A percentile compares a stretch with the other conserved stretches of the same genome.
phyloP scores from a whole-genome alignment of 1,284 basidiomycete genomes.

The Mrakiaceae sp. region DNA sequence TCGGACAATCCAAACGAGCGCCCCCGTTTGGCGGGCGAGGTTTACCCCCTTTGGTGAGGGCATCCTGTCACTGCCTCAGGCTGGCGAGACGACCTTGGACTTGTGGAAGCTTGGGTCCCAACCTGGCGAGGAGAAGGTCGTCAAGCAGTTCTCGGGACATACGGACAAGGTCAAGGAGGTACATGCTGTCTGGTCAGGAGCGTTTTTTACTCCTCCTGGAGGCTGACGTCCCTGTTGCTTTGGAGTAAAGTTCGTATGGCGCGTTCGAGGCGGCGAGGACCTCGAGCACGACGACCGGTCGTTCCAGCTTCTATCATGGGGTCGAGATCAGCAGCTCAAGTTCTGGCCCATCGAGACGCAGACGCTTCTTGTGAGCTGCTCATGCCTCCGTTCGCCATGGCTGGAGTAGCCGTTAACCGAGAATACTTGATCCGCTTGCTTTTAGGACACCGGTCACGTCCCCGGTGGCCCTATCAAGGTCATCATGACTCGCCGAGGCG shows the following conservation, averaged over 20 bases:
- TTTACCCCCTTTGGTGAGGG: constrained; percentile 87
- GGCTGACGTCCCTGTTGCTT: too few relatives aligned
- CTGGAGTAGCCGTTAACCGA: constrained; percentile 9
- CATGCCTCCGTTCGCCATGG: not conserved
- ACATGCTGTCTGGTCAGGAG: too few relatives aligned
- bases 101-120: constrained; percentile 56
- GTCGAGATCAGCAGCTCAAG: constrained; percentile 80
- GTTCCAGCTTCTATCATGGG: constrained; percentile 94
- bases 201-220: too few relatives aligned
- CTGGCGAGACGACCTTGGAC: constrained; percentile 71
- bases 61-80: constrained; percentile 77
- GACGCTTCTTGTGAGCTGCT: constrained; percentile 37
- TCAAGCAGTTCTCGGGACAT: constrained; percentile 77
- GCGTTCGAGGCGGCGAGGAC: constrained; percentile 46
- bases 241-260: constrained; percentile 65
- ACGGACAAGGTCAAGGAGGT: constrained; percentile 83
- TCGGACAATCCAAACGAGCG: constrained; percentile 56
- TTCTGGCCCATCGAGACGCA: constrained; percentile 79
- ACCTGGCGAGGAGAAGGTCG: constrained; percentile 33
- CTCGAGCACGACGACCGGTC: constrained; percentile 46
- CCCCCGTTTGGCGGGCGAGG: constrained; percentile 90
- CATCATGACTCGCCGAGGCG: constrained; percentile 38
- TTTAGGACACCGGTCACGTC: constrained; percentile 38
- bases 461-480: constrained; percentile 42
- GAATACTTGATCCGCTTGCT: constrained; percentile 12